Conservation (phyloP, 2,329 filamentous ascomycete species). For the Didymella exigua region DNA sequence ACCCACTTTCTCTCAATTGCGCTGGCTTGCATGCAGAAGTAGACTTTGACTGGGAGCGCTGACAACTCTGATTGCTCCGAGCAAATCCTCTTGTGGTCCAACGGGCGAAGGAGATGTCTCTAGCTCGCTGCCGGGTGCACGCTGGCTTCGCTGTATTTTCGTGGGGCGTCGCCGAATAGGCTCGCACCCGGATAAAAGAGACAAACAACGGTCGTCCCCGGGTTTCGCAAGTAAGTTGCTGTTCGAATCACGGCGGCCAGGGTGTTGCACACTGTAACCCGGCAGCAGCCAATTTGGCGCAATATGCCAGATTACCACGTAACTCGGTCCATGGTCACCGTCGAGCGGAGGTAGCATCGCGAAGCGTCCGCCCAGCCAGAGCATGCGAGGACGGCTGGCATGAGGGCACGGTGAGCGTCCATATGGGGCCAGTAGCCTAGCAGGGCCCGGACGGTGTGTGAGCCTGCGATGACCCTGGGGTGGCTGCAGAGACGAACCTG, state of each 20-base stretch:
- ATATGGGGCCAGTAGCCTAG: slow-evolving; percentile 17
- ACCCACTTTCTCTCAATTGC: slow-evolving; percentile 24
- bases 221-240: slow-evolving; percentile 40
- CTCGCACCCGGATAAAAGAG: slow-evolving; percentile 41
- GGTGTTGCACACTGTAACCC: slow-evolving; percentile 41
- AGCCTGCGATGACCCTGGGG: slow-evolving; percentile 8
- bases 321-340: slow-evolving; percentile 33
- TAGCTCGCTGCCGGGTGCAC: slow-evolving; percentile 16
- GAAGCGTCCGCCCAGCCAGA: slow-evolving; percentile 20
- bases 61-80: slow-evolving; percentile 23
- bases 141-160: slow-evolving; percentile 32
- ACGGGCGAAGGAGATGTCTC: slow-evolving; percentile 22
- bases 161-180: slow-evolving; percentile 40
- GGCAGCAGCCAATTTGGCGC: slow-evolving; percentile 34
- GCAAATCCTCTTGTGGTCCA: slow-evolving; percentile 25
- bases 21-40: slow-evolving; percentile 32
- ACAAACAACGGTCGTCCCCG: slow-evolving; percentile 37
- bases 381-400: slow-evolving; percentile 29
- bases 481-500: slow-evolving; percentile 21
- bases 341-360: slow-evolving; percentile 31
- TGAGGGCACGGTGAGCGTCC: slow-evolving; percentile 23
- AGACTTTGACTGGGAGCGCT: slow-evolving; percentile 14
- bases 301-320: slow-evolving; percentile 43
- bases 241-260: slow-evolving; percentile 17
- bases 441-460: slow-evolving; percentile 16